A percentile compares a stretch with the other conserved stretches of the same genome.
Conservation (phyloP, 1,284 basidiomycete species). For the Puccinia novopanici region DNA sequence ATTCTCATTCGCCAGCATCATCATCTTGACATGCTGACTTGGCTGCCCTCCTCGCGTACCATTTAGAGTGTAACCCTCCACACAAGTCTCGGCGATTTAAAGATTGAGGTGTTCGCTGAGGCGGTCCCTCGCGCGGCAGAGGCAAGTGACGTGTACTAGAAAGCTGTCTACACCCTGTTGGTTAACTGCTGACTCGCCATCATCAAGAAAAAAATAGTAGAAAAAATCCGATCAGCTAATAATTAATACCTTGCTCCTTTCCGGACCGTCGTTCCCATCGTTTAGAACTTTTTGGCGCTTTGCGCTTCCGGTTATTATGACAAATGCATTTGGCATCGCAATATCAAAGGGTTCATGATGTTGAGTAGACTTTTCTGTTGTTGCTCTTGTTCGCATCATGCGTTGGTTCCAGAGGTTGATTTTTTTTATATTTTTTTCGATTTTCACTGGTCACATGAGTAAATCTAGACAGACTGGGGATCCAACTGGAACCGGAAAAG, state of each 20-base stretch:
- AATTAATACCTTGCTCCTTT: not conserved
- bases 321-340: slow-evolving; percentile 78
- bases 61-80: slow-evolving; percentile 80
- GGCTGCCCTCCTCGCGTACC: too few species aligned
- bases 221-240: not conserved
- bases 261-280: not conserved
- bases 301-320: slow-evolving; percentile 88
- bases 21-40: too few species aligned
- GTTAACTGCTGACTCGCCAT: slow-evolving; percentile 22
- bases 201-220: not conserved
- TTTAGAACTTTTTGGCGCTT: slow-evolving; percentile 88
- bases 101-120: slow-evolving; percentile 98
- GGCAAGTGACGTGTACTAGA: slow-evolving; percentile 53
- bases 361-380: not conserved
- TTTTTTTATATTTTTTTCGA: not conserved
- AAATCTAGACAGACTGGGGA: slow-evolving; percentile 56
- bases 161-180: not conserved
- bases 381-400: not conserved
- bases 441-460: not conserved
- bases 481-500: slow-evolving; percentile 63
- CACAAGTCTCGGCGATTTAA: slow-evolving; percentile 89
- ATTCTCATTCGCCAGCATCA: not conserved
- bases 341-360: slow-evolving; percentile 52
- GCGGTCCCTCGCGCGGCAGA: slow-evolving; percentile 90
- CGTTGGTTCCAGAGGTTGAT: slow-evolving; percentile 28